phyloP scores from a whole-genome alignment of 805 yeast genomes.

The Saturnispora bothae region DNA sequence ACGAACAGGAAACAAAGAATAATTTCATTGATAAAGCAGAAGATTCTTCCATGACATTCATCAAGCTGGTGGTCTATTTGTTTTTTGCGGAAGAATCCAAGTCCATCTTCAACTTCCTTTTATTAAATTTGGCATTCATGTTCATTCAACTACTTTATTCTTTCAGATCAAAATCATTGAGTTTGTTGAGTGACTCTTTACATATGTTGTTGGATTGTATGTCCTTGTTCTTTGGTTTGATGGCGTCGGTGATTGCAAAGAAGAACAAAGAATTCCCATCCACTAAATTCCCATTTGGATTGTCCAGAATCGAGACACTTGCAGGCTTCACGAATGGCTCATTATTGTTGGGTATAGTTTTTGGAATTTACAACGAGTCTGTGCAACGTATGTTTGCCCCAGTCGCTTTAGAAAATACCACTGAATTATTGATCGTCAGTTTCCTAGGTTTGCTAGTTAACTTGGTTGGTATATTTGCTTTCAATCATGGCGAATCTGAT shows the following conservation, averaged over 20 bases:
- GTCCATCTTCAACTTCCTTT: conserved; percentile 77
- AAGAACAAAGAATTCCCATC: conserved; percentile 20
- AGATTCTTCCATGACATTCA: conserved; percentile 11
- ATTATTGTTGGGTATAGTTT: conserved; percentile 75
- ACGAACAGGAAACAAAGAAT: background rate
- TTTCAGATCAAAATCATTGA: conserved; percentile 83
- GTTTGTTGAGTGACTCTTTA: conserved; percentile 82
- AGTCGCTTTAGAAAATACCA: conserved; percentile 64
- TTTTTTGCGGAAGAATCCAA: conserved; percentile 58
- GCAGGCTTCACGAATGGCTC: conserved; percentile 96
- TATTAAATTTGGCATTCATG: conserved; percentile 88
- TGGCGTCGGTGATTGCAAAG: conserved; percentile 55
- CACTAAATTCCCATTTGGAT: conserved; percentile 68
- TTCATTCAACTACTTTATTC: conserved; percentile 86
- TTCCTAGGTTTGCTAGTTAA: conserved; percentile 78
- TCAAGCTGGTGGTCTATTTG: conserved; percentile 25
- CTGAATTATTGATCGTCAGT: conserved; percentile 78
- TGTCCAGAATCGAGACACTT: conserved; percentile 74
- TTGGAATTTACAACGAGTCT: conserved; percentile 81
- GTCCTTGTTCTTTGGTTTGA: conserved; percentile 76
- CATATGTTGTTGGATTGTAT: conserved; percentile 96
- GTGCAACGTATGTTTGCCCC: conserved; percentile 73
- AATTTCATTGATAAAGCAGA: background rate
- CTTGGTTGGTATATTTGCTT: conserved; percentile 86
- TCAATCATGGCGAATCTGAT: conserved; percentile 46